Evolutionary conservation across 2,329 filamentous ascomycete genomes (phyloP).

Genomic region (Penicillium sp.): DNA sequence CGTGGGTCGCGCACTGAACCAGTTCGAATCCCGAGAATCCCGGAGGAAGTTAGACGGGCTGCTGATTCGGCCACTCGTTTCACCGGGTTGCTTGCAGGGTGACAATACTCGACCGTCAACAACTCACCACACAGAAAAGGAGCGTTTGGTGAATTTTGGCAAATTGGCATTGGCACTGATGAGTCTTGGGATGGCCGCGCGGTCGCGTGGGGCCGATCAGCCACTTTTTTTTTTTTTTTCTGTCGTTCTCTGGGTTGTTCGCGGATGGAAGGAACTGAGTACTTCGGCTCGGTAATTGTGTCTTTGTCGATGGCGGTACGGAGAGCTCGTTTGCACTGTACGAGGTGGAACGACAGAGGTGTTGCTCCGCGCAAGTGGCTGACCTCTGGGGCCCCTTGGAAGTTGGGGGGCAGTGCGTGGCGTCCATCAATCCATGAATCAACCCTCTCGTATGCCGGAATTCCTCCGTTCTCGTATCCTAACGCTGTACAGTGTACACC

Average conservation of each 20-base stretch:
- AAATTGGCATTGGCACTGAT: no score
- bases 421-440: not conserved
- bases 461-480: not conserved
- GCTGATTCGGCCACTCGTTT: no score
- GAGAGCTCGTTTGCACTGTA: not conserved
- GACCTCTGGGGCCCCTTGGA: not conserved
- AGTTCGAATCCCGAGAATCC: not conserved
- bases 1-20: no score
- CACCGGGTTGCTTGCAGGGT: no score
- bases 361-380: not conserved
- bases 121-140: no score
- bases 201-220: conserved; percentile 11
- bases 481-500: no score
- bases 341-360: not conserved
- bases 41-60: no score
- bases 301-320: no score
- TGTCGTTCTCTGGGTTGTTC: not conserved
- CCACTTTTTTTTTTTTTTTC: not conserved
- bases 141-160: no score
- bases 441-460: not conserved
- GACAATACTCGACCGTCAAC: no score
- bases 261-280: no score
- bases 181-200: conserved; percentile 6
- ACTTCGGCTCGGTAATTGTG: no score
- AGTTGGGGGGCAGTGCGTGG: not conserved